phyloP scores from a whole-genome alignment of 2,329 filamentous ascomycete species.

The Furcasterigmium furcatum region DNA sequence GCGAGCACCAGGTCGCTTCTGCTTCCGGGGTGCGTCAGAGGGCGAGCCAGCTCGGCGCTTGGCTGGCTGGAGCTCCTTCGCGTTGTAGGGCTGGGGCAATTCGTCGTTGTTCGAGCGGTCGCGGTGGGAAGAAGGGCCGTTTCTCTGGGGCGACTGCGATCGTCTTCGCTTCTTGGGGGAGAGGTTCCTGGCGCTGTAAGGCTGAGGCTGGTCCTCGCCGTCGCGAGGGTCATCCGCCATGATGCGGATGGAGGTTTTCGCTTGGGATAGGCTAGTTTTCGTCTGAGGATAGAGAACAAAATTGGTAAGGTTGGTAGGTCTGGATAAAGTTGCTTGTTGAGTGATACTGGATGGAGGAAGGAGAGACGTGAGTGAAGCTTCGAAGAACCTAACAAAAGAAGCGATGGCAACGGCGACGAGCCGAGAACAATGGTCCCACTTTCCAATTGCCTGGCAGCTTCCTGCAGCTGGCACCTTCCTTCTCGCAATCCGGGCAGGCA shows the following conservation, averaged over 20 bases:
- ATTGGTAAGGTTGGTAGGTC: too few species aligned
- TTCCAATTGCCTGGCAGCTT: too few species aligned
- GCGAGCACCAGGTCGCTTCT: conserved; percentile 65
- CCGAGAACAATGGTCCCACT: too few species aligned
- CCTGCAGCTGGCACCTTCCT: background rate
- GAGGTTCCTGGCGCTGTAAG: conserved; percentile 27
- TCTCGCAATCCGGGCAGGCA: background rate
- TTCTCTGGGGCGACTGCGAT: conserved; percentile 25
- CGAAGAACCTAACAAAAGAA: too few species aligned
- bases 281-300: too few species aligned
- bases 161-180: conserved; percentile 36
- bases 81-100: conserved; percentile 59
- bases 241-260: background rate
- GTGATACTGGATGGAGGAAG: too few species aligned
- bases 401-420: too few species aligned
- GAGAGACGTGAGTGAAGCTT: too few species aligned
- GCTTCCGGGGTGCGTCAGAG: conserved; percentile 58
- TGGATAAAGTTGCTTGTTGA: too few species aligned
- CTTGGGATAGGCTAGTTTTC: too few species aligned
- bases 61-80: conserved; percentile 53
- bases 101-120: conserved; percentile 25
- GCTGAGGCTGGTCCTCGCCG: background rate
- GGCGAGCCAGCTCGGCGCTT: conserved; percentile 55
- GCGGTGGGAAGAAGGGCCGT: conserved; percentile 10
- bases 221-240: background rate